phyloP scores from a whole-genome alignment of 2,329 filamentous ascomycete species.

The Xylariaceae sp. region DNA sequence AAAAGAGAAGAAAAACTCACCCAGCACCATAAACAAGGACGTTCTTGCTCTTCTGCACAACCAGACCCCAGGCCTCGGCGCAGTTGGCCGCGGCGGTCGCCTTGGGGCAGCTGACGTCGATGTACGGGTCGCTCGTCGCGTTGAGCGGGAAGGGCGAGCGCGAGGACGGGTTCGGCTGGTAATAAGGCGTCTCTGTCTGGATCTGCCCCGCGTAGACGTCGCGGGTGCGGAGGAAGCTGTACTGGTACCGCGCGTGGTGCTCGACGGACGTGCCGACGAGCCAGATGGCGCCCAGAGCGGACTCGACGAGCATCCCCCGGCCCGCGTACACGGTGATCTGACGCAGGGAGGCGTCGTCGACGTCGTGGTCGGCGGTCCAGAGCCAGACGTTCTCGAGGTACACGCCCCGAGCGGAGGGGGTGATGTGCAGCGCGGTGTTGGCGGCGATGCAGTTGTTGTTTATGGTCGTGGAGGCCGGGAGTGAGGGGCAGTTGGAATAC shows the following conservation, averaged over 20 bases:
- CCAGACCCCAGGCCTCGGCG: slow-evolving; percentile 60
- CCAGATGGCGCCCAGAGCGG: slow-evolving; percentile 45
- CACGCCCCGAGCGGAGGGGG: slow-evolving; percentile 32
- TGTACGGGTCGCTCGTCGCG: slow-evolving; percentile 45
- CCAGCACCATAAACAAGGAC: slow-evolving; percentile 60
- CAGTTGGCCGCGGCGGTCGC: slow-evolving; percentile 35
- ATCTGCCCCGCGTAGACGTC: slow-evolving; percentile 61
- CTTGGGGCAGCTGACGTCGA: slow-evolving; percentile 39
- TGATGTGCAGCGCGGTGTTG: slow-evolving; percentile 40
- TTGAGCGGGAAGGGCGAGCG: slow-evolving; percentile 49
- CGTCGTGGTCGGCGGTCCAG: slow-evolving; percentile 42
- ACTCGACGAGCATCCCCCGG: slow-evolving; percentile 45
- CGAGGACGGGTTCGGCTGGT: slow-evolving; percentile 59
- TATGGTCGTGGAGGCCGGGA: slow-evolving; percentile 28
- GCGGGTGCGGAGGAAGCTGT: slow-evolving; percentile 55
- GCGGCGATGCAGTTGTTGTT: slow-evolving; percentile 36
- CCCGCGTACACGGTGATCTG: slow-evolving; percentile 46
- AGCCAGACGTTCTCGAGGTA: slow-evolving; percentile 43
- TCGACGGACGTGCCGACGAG: slow-evolving; percentile 60
- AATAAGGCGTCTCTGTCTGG: slow-evolving; percentile 68
- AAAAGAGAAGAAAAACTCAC: slow-evolving; percentile 16
- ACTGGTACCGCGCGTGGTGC: slow-evolving; percentile 62
- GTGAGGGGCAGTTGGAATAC: slow-evolving; percentile 54
- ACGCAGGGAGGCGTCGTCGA: slow-evolving; percentile 39
- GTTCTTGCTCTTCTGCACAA: slow-evolving; percentile 51